Conservation (phyloP, 768 basidiomycete species). For the Leucocoprinus leucothites region DNA sequence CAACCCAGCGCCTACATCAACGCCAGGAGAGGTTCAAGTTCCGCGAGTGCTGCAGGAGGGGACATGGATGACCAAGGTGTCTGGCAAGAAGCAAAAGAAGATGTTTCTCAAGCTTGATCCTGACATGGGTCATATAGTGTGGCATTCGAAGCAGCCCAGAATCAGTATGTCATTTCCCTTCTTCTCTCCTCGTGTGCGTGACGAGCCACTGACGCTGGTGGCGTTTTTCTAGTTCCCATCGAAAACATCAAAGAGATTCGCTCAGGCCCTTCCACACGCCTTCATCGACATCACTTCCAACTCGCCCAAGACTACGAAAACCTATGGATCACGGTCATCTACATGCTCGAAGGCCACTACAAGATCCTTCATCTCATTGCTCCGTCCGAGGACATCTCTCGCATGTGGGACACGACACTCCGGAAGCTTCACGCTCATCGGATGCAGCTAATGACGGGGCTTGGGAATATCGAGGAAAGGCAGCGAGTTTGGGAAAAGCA, state of each 20-base stretch:
- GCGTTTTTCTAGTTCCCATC: conserved; percentile 67
- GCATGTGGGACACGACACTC: conserved; percentile 64
- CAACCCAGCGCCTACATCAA: neutral
- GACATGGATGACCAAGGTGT: conserved; percentile 79
- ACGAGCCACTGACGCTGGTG: neutral
- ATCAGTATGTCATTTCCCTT: conserved; percentile 50
- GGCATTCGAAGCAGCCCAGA: conserved; percentile 68
- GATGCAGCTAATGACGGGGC: conserved; percentile 70
- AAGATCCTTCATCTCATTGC: conserved; percentile 87
- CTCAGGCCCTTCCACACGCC: conserved; percentile 67
- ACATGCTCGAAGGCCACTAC: conserved; percentile 73
- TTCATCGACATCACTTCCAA: conserved; percentile 74
- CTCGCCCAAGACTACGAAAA: conserved; percentile 64
- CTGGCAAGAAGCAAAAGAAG: conserved; percentile 71
- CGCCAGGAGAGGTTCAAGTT: no score
- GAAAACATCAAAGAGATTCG: conserved; percentile 90
- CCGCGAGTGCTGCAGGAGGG: conserved; percentile 60
- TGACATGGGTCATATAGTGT: conserved; percentile 78
- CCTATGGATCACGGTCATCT: conserved; percentile 87
- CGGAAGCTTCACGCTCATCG: conserved; percentile 66
- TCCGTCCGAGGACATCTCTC: conserved; percentile 46
- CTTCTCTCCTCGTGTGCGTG: neutral
- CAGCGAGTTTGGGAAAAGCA: conserved; percentile 81
- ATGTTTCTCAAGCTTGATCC: conserved; percentile 71
- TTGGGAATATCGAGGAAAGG: conserved; percentile 65